Evolutionary conservation across 352 stramenopile species (phyloP), one percentile per base, ranked within the genome.

Genomic region (Globisporangium canariense): DNA sequence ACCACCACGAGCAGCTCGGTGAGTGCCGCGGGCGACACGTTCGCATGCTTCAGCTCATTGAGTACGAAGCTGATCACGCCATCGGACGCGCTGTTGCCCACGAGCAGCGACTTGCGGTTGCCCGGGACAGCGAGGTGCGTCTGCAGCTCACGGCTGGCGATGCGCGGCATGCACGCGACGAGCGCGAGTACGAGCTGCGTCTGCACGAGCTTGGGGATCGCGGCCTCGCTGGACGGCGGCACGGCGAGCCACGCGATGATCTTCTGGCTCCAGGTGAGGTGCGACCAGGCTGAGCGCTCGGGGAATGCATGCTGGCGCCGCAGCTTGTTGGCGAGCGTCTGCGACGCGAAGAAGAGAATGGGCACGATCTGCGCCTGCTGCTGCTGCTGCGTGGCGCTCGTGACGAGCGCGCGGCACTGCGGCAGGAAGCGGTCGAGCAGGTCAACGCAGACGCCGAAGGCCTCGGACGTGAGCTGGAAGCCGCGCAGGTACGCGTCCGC

Each of bases 321-420:
- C 18, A 94, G 62, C 67, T 93, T 92, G 71, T 81, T 91, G n/a
- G 83, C 82, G 54, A 94, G 74, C 66, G 86, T 94, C 75, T 94
- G 86, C 18, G 86, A 73, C 22, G 86, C 76, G 69, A 94, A 94
- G 70, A 93, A 94, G 28, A 90, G 69, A 22, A 83, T 70, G 13
- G 84, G 81, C 13, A 88, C 68, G 43, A 62, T 63, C 34, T 69
- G 62, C 11, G 59, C 52, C 50, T 53, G 68, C 25, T 65, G 66
- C 45, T 55, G 71, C 41, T 46, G 50, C 47, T 68, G 56, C 22
- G 30, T 18, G 6, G 49, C 56, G 22, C 40, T 57, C 4, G 50
- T 49, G 43, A 36, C 20, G 5, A 64, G 47, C 0, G 54, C 32
- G 43, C 51, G 54, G 28, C 45, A 63, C 25, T 68, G 56, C 47